Conservation (phyloP, 225 moss, liverwort and hornwort genomes). For the Asterella californica region DNA sequence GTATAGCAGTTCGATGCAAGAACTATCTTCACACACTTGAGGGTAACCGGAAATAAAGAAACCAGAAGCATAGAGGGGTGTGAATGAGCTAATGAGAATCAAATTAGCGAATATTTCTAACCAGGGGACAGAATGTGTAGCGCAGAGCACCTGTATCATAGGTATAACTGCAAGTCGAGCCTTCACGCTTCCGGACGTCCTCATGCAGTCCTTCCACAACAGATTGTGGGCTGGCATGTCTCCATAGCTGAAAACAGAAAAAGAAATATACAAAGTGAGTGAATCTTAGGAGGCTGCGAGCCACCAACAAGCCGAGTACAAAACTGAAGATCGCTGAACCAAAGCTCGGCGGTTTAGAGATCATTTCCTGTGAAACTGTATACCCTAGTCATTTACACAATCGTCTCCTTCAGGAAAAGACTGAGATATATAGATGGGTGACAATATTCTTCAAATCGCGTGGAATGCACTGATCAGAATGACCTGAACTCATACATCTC, state of each 20-base stretch:
- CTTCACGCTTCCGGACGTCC: constrained; percentile 66
- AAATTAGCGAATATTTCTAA: no score
- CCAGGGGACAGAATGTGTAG: no score
- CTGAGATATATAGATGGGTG: neutral
- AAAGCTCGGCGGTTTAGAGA: neutral
- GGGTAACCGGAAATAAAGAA: no score
- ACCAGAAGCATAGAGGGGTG: no score
- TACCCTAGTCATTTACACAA: neutral
- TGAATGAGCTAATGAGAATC: no score
- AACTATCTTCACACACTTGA: no score
- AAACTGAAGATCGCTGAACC: no score
- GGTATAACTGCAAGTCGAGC: constrained; percentile 92
- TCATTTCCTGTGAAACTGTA: neutral
- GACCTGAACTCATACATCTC: neutral
- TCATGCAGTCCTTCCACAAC: constrained; percentile 78
- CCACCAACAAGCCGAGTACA: neutral
- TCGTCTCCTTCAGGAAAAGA: neutral
- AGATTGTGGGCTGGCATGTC: constrained; percentile 97
- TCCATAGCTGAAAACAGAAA: constrained; percentile 60
- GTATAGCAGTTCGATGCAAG: no score
- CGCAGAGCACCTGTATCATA: constrained; percentile 99
- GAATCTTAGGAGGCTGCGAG: neutral
- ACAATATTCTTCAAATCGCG: neutral
- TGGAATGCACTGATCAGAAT: neutral
- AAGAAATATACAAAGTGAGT: constrained; percentile 5